A percentile compares a stretch with the other conserved stretches of the same genome.
Conservation (phyloP, 2,329 filamentous ascomycete species). For the Trichoderma oligosporum region DNA sequence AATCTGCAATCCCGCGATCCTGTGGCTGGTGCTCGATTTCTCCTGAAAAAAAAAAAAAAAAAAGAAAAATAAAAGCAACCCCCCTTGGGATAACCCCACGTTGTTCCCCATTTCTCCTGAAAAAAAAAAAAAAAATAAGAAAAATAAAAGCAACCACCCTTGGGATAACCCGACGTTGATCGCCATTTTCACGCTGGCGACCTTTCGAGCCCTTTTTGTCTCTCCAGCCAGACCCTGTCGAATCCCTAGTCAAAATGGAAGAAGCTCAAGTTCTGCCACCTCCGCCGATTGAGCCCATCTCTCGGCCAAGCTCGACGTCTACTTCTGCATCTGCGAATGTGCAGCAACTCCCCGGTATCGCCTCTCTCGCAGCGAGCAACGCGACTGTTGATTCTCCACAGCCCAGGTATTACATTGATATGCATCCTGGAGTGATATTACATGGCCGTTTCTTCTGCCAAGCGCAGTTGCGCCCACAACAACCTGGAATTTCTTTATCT, state of each 20-base stretch:
- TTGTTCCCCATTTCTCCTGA: not conserved
- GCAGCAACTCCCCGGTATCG: constrained; percentile 46
- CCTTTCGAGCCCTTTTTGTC: constrained; percentile 1
- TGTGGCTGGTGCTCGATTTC: constrained; percentile 12
- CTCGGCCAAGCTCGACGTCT: constrained; percentile 48
- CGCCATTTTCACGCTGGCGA: constrained; percentile 17
- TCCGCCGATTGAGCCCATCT: constrained; percentile 45
- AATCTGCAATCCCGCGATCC: constrained; percentile 17
- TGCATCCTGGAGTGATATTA: not conserved
- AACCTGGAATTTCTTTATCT: not conserved
- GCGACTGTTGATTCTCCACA: constrained; percentile 42
- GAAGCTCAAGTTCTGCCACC: constrained; percentile 41
- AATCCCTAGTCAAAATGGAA: constrained; percentile 39
- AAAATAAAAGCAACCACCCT: not conserved
- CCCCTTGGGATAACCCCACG: not conserved
- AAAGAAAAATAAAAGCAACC: too few species aligned
- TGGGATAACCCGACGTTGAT: not conserved
- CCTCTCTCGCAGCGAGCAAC: constrained; percentile 42
- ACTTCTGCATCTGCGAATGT: constrained; percentile 41
- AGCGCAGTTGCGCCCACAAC: not conserved
- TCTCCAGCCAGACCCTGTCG: constrained; percentile 23
- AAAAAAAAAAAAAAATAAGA: constrained; percentile 7
- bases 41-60: constrained; percentile 13
- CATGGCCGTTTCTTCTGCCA: not conserved
- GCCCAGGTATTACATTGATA: constrained; percentile 23